phyloP scores from a whole-genome alignment of 768 basidiomycete species.

The Paxillus involutus region DNA sequence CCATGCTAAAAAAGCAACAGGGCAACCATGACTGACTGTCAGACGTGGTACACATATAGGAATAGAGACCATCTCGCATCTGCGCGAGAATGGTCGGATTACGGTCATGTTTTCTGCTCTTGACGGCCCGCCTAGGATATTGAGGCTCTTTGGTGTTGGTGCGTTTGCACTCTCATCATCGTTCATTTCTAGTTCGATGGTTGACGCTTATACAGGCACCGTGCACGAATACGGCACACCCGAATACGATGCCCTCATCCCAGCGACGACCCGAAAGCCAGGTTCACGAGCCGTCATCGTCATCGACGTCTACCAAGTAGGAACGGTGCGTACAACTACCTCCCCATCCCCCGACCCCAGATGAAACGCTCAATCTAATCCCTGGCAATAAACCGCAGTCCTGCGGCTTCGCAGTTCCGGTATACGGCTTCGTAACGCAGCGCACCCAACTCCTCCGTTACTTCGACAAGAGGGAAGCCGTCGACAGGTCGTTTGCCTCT shows the following conservation, averaged over 20 bases:
- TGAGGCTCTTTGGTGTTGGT: slow-evolving; percentile 61
- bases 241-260: slow-evolving; percentile 56
- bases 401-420: slow-evolving; percentile 65
- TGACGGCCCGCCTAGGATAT: slow-evolving; percentile 58
- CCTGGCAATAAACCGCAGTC: slow-evolving; percentile 39
- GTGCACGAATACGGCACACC: slow-evolving; percentile 63
- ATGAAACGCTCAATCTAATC: neutral
- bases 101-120: slow-evolving; percentile 65
- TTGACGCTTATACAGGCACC: slow-evolving; percentile 39
- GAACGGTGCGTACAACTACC: slow-evolving; percentile 34
- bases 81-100: slow-evolving; percentile 63
- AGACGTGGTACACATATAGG: slow-evolving; percentile 31
- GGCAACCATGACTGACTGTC: neutral
- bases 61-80: slow-evolving; percentile 60
- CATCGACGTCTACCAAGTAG: slow-evolving; percentile 59
- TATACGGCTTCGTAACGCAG: slow-evolving; percentile 57
- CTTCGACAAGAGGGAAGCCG: slow-evolving; percentile 40
- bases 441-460: slow-evolving; percentile 50
- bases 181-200: neutral
- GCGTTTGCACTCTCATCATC: slow-evolving; percentile 6
- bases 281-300: slow-evolving; percentile 66
- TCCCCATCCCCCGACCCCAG: no score
- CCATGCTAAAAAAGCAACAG: neutral
- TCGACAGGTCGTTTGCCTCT: slow-evolving; percentile 32
- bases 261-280: slow-evolving; percentile 44